Base-by-base conservation (phyloP, 805 yeast species). In the Metschnikowia chrysomelidarum region DNA sequence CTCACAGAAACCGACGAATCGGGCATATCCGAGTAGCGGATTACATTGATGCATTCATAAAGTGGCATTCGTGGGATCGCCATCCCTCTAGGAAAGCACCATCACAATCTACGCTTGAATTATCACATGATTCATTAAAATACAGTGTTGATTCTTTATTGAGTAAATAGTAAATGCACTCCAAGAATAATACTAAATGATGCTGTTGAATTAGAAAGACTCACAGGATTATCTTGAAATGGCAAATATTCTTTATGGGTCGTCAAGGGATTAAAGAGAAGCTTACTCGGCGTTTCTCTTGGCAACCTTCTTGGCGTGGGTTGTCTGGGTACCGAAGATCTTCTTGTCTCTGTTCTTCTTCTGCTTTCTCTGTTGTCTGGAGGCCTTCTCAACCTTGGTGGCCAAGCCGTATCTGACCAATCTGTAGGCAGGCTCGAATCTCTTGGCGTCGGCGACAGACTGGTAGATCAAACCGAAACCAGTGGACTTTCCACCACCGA, bases 341-440 rank as follows among this genome's bases (percentile, higher is more conserved):
- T 93, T 93, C 88, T 84, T 82, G 67, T 85, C 96, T 81, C 97
- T 88, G 95, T 93, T 93, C 89, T 93, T 91, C 88, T 85, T 87
- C 81, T 91, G 98, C 77, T 93, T 93, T 82, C 98, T 87, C 81
- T 93, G 98, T 80, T 89, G 96, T 88, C 98, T 89, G 62, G 97
- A 87, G 62, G 96, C 78, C 80, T 87, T 88, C 75, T 91, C 97
- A 64, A 83, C 89, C 82, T 87, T 88, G 60, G 76, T 77, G 67
- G 95, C 97, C 69, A 89, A 80, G 66, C 98, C 98, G 80, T 87
- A 85, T 85, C 99, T 89, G 61, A 93, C 95, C 68, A 87, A 87
- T 78, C 99, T 89, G 94, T 93, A 93, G 57, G 87, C 68, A 77
- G 99, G 99, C 80, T 93, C 99, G 73, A 93, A 91, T 75, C 82